These are phyloP conservation scores for Globisporangium cystogenes DNA, from an alignment of 352 stramenopile species.

Conservation along the genomic window DNA sequence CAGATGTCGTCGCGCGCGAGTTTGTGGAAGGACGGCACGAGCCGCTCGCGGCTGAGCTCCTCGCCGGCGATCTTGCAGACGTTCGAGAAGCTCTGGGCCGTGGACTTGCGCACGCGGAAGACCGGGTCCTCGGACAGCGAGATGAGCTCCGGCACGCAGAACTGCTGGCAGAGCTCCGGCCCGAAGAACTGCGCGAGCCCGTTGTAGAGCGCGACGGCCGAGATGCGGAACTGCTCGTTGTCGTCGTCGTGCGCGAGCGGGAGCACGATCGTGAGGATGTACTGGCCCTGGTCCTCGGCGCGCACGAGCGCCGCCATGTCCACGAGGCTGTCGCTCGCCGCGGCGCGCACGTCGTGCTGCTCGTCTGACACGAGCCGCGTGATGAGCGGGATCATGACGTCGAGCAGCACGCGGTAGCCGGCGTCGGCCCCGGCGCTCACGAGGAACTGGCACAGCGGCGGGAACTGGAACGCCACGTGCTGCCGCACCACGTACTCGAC, in stretches of 20 bases:
- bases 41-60: constrained; percentile 70
- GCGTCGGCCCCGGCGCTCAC: constrained; percentile 30
- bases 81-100: constrained; percentile 88
- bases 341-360: constrained; percentile 85
- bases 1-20: constrained; percentile 94
- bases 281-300: constrained; percentile 81
- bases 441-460: constrained; percentile 72
- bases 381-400: constrained; percentile 74
- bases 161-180: constrained; percentile 89
- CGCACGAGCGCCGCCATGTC: constrained; percentile 84
- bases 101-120: constrained; percentile 91
- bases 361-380: constrained; percentile 77
- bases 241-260: constrained; percentile 88
- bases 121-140: constrained; percentile 88
- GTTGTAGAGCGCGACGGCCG: constrained; percentile 89
- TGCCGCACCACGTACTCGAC: constrained; percentile 94
- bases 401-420: constrained; percentile 71
- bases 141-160: constrained; percentile 91
- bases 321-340: constrained; percentile 84
- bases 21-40: constrained; percentile 88
- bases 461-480: constrained; percentile 90
- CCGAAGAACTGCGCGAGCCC: constrained; percentile 87
- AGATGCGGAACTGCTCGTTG: constrained; percentile 92
- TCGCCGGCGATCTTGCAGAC: constrained; percentile 81
- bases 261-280: constrained; percentile 92